Evolutionary conservation across 2,329 filamentous ascomycete species (phyloP).

Genomic region (Stagonosporopsis cucurbitacearum): DNA sequence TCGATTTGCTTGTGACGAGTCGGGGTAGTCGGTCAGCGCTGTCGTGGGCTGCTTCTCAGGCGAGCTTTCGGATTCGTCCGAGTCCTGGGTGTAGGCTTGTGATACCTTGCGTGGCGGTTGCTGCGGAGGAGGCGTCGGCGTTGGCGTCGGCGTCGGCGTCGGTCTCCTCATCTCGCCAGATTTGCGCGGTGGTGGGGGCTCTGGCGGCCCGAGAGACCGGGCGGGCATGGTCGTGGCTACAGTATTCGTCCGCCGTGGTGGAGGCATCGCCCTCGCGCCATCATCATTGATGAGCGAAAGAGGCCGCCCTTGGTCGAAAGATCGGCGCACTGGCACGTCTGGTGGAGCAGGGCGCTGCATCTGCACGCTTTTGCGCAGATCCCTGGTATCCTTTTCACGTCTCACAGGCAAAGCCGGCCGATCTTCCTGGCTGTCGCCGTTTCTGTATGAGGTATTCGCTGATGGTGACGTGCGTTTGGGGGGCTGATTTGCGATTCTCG

Average conservation of each 20-base stretch:
- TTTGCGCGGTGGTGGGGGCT: slow-evolving; percentile 44
- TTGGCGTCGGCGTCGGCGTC: slow-evolving; percentile 22
- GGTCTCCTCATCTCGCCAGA: slow-evolving; percentile 44
- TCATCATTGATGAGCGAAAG: slow-evolving; percentile 32
- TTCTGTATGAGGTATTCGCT: slow-evolving; percentile 11
- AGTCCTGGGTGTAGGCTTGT: slow-evolving; percentile 52
- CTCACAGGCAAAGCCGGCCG: slow-evolving; percentile 60
- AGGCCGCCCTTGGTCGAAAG: slow-evolving; percentile 45
- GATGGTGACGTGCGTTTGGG: slow-evolving; percentile 25
- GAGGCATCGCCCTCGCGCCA: slow-evolving; percentile 39
- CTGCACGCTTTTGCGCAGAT: slow-evolving; percentile 45
- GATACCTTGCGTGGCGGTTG: slow-evolving; percentile 19
- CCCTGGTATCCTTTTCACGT: slow-evolving; percentile 44
- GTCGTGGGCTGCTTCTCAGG: slow-evolving; percentile 58
- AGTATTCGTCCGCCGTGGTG: slow-evolving; percentile 46
- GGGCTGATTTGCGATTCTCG: slow-evolving; percentile 28
- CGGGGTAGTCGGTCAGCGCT: slow-evolving; percentile 73
- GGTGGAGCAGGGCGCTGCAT: slow-evolving; percentile 38
- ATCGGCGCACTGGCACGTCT: slow-evolving; percentile 45
- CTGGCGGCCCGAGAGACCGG: slow-evolving; percentile 41
- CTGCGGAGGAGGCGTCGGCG: slow-evolving; percentile 18
- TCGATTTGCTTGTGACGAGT: slow-evolving; percentile 83
- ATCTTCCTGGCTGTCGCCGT: slow-evolving; percentile 47
- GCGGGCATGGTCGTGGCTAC: slow-evolving; percentile 20
- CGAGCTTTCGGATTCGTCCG: slow-evolving; percentile 56